Base-by-base conservation (phyloP, 495 filamentous ascomycete species). In the Sabuloglossum arenarium region DNA sequence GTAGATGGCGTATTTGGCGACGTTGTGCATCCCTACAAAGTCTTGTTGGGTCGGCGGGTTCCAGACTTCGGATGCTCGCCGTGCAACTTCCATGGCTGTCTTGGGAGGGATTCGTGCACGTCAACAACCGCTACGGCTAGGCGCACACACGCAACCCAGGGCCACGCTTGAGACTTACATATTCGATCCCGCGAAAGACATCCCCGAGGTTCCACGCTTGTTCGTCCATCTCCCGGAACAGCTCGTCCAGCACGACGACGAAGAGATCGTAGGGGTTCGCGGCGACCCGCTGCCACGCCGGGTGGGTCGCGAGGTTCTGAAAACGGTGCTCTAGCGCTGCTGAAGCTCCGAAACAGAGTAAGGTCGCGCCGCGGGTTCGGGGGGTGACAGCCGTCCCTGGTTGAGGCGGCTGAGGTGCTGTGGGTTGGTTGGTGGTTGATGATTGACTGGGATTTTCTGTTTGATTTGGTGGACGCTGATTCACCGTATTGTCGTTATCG, bases 1-100 rank as follows among this genome's bases (percentile, higher is more conserved):
- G 51, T 54, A 23, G 51, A 54, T 54, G 51, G 9, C 11, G 51
- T 54, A 23, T 19, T 39, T 54, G 29, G 51, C 51, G 2, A 54
- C 24, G 29, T 28, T 39, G 25, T 54, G 51, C 23, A 54, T 11
- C 3, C 29, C 28, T 9, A 39, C 29, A 23, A 54, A 54, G 19
- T 54, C 51, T 39, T 39, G 45, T 37, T 12, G 34, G 34, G 34
- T 37, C n/a, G n/a, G n/a, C n/a, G n/a, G n/a, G n/a, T n/a, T n/a
- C n/a, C n/a, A n/a, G n/a, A n/a, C n/a, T n/a, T n/a, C n/a, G n/a
- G n/a, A n/a, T n/a, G n/a, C n/a, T n/a, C n/a, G n/a, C n/a, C n/a
- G n/a, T n/a, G n/a, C n/a, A n/a, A n/a, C n/a, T n/a, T n/a, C n/a
- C n/a, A n/a, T n/a, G n/a, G n/a, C n/a, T n/a, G n/a, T n/a, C n/a